A percentile compares a stretch with the other conserved stretches of the same genome.
phyloP scores from a whole-genome alignment of 2,329 filamentous ascomycete genomes.

The Aureobasidium zeae region DNA sequence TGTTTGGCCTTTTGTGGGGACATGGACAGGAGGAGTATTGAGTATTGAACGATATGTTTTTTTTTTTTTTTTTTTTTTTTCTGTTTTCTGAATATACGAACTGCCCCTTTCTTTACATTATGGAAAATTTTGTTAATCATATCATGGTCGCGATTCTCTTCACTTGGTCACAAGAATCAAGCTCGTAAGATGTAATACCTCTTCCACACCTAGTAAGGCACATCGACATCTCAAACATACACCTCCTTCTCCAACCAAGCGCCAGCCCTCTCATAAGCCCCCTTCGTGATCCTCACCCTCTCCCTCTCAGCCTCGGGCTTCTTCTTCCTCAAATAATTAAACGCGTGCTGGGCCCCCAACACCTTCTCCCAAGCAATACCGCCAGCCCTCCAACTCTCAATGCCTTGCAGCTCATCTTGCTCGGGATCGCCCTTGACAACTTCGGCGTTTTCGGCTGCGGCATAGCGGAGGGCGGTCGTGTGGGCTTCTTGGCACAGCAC shows the following conservation, averaged over 20 bases:
- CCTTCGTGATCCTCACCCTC: background rate
- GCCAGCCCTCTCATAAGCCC: background rate
- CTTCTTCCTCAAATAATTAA: conserved; percentile 9
- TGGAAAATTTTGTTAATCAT: no score
- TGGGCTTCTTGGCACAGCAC: conserved; percentile 3
- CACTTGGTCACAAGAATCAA: no score
- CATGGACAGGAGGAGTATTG: no score
- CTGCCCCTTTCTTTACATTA: no score
- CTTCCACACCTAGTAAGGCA: no score
- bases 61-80: no score
- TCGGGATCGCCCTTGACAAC: background rate
- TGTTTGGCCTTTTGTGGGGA: no score
- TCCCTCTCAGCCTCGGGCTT: conserved; percentile 1
- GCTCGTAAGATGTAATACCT: no score
- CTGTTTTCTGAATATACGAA: no score
- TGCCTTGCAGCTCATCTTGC: background rate
- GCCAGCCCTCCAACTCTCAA: background rate
- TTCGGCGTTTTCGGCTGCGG: background rate
- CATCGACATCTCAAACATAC: conserved; percentile 6
- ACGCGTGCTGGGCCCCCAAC: conserved; percentile 6
- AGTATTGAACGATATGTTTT: no score
- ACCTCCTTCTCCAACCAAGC: conserved; percentile 8
- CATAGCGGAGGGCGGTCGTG: background rate
- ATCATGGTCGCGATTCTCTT: no score
- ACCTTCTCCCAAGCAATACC: conserved; percentile 1